Percentiles rank a stretch among this genome's conserved stretches.
Evolutionary conservation across 371 early-diverging fungal genomes (phyloP).

Genomic region (Syncephalastrum contaminatum): DNA sequence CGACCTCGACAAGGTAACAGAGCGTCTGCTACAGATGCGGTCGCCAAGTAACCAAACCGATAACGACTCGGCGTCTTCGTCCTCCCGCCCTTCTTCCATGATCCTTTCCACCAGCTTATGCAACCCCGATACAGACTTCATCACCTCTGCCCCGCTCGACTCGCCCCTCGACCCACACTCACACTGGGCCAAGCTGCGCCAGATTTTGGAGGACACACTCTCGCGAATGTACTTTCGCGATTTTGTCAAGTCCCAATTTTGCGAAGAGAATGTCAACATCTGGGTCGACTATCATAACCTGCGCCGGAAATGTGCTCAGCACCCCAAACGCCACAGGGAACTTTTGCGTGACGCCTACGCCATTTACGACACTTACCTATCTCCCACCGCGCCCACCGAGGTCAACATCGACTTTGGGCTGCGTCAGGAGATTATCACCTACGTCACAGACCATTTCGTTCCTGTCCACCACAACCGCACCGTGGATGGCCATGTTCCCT

Average conservation of each 20-base stretch:
- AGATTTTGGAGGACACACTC: constrained; percentile 57
- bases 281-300: constrained; percentile 52
- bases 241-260: constrained; percentile 60
- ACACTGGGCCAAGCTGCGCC: constrained; percentile 35
- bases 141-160: constrained; percentile 14
- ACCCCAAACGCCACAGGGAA: constrained; percentile 31
- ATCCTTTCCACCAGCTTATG: constrained; percentile 3
- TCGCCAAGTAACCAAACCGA: constrained; percentile 6
- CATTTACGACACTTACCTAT: constrained; percentile 62
- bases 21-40: constrained; percentile 12
- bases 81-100: constrained; percentile 13
- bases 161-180: constrained; percentile 11
- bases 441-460: constrained; percentile 13
- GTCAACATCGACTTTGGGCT: constrained; percentile 56
- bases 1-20: constrained; percentile 15
- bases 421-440: constrained; percentile 34
- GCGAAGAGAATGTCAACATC: constrained; percentile 61
- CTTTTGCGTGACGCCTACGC: constrained; percentile 56
- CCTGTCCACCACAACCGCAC: constrained; percentile 4
- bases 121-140: constrained; percentile 9
- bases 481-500: constrained; percentile 21
- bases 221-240: constrained; percentile 62
- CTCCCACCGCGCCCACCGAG: constrained; percentile 52
- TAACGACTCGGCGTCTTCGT: constrained; percentile 6
- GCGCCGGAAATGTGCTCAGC: constrained; percentile 30